Evolutionary conservation across 306 rosid genomes (phyloP).

Genomic region (Luffa acutangula): DNA sequence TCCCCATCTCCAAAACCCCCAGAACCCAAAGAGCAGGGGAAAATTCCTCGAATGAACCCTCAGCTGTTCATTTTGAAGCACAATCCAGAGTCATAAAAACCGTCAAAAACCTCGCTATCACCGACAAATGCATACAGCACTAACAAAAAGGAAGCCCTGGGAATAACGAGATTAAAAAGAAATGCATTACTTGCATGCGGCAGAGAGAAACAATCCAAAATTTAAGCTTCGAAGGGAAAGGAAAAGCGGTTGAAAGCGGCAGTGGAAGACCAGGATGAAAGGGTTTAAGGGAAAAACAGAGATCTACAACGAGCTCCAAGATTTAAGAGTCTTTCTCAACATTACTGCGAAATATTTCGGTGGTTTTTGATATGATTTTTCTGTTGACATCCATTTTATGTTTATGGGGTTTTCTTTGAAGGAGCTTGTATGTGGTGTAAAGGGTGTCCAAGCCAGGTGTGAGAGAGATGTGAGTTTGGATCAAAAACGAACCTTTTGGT

Average conservation of each 20-base stretch:
- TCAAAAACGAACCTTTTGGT: constrained; percentile 5
- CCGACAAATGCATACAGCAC: neutral
- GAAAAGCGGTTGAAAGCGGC: neutral
- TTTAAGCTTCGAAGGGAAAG: neutral
- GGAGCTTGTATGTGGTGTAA: constrained; percentile 9
- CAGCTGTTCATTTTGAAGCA: constrained; percentile 3
- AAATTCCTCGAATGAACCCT: constrained; percentile 4
- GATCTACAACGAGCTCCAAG: constrained; percentile 1
- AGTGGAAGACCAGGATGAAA: neutral
- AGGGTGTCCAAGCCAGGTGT: constrained; percentile 9
- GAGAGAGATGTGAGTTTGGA: constrained; percentile 3
- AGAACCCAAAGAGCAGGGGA: neutral
- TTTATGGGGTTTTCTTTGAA: neutral
- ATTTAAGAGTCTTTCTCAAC: constrained; percentile 12
- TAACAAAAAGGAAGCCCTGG: constrained; percentile 1
- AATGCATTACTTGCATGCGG: constrained; percentile 9
- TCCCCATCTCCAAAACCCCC: constrained; percentile 49
- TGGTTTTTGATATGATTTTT: neutral
- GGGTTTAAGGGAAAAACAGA: constrained; percentile 13
- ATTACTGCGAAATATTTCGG: neutral
- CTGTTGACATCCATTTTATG: neutral
- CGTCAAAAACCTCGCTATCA: neutral
- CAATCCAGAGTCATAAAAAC: neutral
- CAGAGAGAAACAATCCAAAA: neutral
- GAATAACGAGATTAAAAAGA: neutral